Base-by-base conservation (phyloP, 352 stramenopile genomes). In the Phytophthora pinifolia region DNA sequence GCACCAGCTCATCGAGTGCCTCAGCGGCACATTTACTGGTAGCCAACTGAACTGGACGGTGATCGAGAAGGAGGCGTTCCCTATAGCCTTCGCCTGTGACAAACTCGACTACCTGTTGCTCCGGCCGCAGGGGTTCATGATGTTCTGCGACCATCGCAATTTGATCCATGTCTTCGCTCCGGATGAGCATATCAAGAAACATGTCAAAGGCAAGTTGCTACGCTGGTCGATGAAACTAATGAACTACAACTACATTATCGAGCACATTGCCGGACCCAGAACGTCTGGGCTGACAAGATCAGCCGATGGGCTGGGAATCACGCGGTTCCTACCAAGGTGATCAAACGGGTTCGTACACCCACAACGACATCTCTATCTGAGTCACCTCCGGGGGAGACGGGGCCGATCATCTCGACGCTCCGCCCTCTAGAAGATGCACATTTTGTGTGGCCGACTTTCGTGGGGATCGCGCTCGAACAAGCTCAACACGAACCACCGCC, bases 221-320 rank as follows among this genome's bases (percentile, higher is more conserved):
- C 42, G 52, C 1, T 54, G 46, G 46, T 29, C 22, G 0, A 17
- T 54, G 9, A 54, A 54, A 10, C 15, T 54, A n/a, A 54, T 60
- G 52, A 48, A 56, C 33, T 56, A 56, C 27, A 1, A 20, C n/a
- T 61, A 61, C n/a, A 31, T 47, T 6, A 54, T 61, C 17, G 38
- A 46, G 14, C 41, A 63, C 33, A 33, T 61, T 1, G 20, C 34
- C 1, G 32, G 54, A 9, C 38, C 0, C 9, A 48, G 12, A 63
- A 63, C 6, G 46, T 58, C 10, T 63, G 54, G 46, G 54, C 54
- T 8, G 37, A 63, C 27, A 63, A 58, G 54, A 51, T 58, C 13
- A 50, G 35, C 18, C 37, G 29, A 2, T 63, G 54, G 46, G 54
- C 53, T 32, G 44, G 38, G 0, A 41, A 57, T 8, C 30, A 31